Evolutionary conservation across 805 yeast species (phyloP).

Genomic region (Lipomyces mesembrius): DNA sequence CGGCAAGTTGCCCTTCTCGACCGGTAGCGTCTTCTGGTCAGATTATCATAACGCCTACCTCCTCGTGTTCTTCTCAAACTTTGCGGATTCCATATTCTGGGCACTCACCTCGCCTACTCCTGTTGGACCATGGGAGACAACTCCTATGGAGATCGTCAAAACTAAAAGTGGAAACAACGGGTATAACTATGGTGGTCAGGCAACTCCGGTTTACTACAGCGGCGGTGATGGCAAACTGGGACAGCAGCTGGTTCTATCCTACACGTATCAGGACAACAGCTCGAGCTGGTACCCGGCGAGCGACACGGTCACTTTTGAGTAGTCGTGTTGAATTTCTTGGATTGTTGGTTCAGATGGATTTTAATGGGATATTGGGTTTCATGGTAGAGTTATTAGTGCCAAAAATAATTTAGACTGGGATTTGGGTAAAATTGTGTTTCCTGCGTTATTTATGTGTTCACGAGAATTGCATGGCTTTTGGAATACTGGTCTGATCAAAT

Average conservation of each 20-base stretch:
- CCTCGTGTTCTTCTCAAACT: constrained; percentile 28
- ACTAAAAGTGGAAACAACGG: constrained; percentile 25
- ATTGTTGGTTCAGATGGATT: neutral
- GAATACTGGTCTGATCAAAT: neutral
- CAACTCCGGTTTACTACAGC: constrained; percentile 17
- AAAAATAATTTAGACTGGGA: neutral
- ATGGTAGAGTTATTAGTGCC: neutral
- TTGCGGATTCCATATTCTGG: constrained; percentile 29
- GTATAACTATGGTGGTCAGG: constrained; percentile 36
- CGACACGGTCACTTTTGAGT: constrained; percentile 29
- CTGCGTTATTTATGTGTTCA: neutral
- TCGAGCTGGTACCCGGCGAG: constrained; percentile 29
- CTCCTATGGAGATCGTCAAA: constrained; percentile 12
- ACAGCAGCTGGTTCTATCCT: constrained; percentile 23
- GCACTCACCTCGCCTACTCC: constrained; percentile 25
- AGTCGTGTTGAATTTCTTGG: neutral
- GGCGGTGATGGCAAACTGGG: constrained; percentile 8
- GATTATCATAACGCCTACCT: constrained; percentile 33
- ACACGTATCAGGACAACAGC: constrained; percentile 28
- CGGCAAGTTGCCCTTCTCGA: constrained; percentile 29
- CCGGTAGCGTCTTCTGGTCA: constrained; percentile 31
- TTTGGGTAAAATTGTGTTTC: neutral
- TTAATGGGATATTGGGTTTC: neutral
- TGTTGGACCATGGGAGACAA: constrained; percentile 30
- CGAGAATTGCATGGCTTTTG: neutral